phyloP scores from a whole-genome alignment of 2,329 filamentous ascomycete genomes.

The Proliferodiscus dingleyae region DNA sequence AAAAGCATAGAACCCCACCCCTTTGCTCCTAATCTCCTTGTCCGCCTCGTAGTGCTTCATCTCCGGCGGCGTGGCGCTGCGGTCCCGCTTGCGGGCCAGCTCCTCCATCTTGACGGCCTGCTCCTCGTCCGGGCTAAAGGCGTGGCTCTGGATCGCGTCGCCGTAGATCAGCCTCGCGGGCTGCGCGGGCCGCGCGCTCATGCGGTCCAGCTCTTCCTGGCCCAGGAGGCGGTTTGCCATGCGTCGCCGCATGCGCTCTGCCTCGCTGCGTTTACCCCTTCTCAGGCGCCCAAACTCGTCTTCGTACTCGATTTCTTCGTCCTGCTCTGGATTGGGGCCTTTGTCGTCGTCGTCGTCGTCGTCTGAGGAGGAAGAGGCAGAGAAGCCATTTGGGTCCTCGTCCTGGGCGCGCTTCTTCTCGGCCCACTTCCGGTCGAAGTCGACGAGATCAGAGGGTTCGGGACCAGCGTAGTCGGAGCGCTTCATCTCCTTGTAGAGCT shows the following conservation, averaged over 20 bases:
- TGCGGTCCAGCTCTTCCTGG: constrained; percentile 59
- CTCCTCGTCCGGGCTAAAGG: constrained; percentile 71
- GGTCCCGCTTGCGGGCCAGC: constrained; percentile 72
- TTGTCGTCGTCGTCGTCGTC: constrained; percentile 48
- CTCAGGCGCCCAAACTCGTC: constrained; percentile 91
- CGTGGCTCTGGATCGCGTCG: constrained; percentile 75
- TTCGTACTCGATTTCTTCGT: constrained; percentile 66
- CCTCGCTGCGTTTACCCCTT: constrained; percentile 65
- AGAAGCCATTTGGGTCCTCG: constrained; percentile 21
- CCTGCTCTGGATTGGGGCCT: too few species aligned
- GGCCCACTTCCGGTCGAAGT: constrained; percentile 96
- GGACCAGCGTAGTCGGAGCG: constrained; percentile 72
- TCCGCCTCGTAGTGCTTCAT: constrained; percentile 81
- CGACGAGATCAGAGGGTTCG: constrained; percentile 66
- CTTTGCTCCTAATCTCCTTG: constrained; percentile 78
- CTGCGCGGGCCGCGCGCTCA: constrained; percentile 61
- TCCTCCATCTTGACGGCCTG: constrained; percentile 67
- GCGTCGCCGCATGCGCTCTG: constrained; percentile 56
- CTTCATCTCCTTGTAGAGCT: constrained; percentile 85
- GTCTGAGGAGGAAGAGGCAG: constrained; percentile 57
- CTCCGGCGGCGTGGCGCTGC: constrained; percentile 73
- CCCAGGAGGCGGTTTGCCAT: constrained; percentile 47
- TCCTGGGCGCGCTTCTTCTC: constrained; percentile 49
- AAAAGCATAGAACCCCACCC: constrained; percentile 89
- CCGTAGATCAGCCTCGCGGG: constrained; percentile 76